phyloP scores from a whole-genome alignment of 176 grass and related monocot species.

The Thinopyrum elongatum region DNA sequence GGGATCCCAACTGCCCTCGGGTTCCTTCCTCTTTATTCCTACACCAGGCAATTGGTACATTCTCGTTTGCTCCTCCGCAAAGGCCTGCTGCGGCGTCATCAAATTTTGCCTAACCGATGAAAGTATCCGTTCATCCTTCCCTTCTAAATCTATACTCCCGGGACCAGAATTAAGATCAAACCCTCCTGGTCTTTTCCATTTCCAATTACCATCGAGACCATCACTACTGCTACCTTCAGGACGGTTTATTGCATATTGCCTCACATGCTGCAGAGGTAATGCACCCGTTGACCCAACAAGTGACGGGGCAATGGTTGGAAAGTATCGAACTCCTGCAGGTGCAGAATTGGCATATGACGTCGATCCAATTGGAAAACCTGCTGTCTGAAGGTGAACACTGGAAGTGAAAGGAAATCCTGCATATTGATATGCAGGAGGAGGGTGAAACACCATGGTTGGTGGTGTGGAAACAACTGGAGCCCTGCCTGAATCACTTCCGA shows the following conservation, averaged over 20 bases:
- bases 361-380: conserved; percentile 60
- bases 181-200: conserved; percentile 73
- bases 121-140: conserved; percentile 60
- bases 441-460: conserved; percentile 60
- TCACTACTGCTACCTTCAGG: conserved; percentile 62
- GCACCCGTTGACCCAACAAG: conserved; percentile 55
- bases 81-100: conserved; percentile 45
- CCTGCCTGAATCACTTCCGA: conserved; percentile 50
- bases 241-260: conserved; percentile 74
- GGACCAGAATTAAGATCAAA: conserved; percentile 92
- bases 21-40: conserved; percentile 87
- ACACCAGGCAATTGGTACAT: conserved; percentile 62
- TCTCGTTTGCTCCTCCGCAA: conserved; percentile 72
- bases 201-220: conserved; percentile 52
- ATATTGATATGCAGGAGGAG: conserved; percentile 75
- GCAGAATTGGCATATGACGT: conserved; percentile 57
- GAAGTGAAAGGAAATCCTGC: conserved; percentile 57
- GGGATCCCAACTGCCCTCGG: conserved; percentile 77
- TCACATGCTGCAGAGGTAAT: conserved; percentile 56
- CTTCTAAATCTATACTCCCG: conserved; percentile 58
- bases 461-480: conserved; percentile 66
- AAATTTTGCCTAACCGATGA: conserved; percentile 67
- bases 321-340: conserved; percentile 43
- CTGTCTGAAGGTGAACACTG: conserved; percentile 44
- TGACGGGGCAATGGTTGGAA: conserved; percentile 42